Evolutionary conservation across 164 flowering plant genomes (phyloP).

Genomic region (Annona cherimola): DNA sequence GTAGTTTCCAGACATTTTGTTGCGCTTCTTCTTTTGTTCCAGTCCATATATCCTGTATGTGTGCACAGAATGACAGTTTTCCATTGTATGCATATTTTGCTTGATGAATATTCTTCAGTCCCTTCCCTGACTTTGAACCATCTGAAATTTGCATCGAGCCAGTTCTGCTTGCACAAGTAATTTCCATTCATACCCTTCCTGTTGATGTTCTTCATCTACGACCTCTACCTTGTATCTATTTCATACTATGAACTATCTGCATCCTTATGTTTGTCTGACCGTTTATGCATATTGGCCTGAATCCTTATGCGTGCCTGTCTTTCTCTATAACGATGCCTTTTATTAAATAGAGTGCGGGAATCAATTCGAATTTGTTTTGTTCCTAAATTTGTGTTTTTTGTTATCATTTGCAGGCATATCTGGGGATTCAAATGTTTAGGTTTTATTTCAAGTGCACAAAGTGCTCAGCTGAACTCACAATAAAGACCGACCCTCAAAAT

Average conservation of each 20-base stretch:
- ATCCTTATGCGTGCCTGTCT: too few species aligned
- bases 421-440: constrained; percentile 83
- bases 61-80: too few species aligned
- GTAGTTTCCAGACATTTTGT: not conserved
- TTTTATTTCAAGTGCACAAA: constrained; percentile 92
- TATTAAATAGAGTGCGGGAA: not conserved
- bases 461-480: constrained; percentile 85
- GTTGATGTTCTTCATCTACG: not conserved
- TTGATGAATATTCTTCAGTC: not conserved
- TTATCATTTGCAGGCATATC: constrained; percentile 54
- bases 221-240: too few species aligned
- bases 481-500: constrained; percentile 92
- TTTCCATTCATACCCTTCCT: not conserved
- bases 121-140: not conserved
- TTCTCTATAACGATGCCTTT: too few species aligned
- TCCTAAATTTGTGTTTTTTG: not conserved
- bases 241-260: too few species aligned
- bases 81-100: too few species aligned
- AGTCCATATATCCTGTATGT: not conserved
- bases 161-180: too few species aligned
- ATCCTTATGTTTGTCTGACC: too few species aligned
- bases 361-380: not conserved
- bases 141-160: too few species aligned
- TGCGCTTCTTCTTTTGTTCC: not conserved
- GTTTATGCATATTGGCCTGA: too few species aligned